Evolutionary conservation across 805 yeast genomes (phyloP), one percentile per base, ranked within the genome.

Genomic region (Yarrowia alimentaria): DNA sequence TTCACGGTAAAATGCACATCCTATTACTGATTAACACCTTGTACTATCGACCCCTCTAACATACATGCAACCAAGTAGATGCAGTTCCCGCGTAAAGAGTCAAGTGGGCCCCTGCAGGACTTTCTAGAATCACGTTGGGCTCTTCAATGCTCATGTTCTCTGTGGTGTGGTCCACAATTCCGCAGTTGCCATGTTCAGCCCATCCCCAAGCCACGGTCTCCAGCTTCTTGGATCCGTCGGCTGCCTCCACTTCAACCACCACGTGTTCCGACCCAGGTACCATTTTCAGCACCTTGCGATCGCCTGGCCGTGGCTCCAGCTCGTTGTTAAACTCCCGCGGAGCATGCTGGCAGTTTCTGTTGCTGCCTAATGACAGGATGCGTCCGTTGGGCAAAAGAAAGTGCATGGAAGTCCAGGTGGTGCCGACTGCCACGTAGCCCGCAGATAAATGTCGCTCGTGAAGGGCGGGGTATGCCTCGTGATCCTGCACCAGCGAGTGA

Each of bases 171-270:
- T 60, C 56, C 2, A 43, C 34, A 2, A 57, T 56, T 1, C 96
- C 95, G 67, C 98, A 91, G 62, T 91, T 91, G 0, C 99, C 99
- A 65, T 91, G 99, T 61, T 93, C 98, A 11, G 96, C 97, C 99
- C 99, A 91, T 0, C 99, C 99, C 98, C 98, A 93, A 2, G 90
- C 75, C 19, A 77, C 35, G 10, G 58, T 58, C 19, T 40, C n/a
- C n/a, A n/a, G 47, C 28, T 19, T 26, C 18, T 13, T 14, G 33
- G 33, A n/a, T 12, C 25, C 8, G 6, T n/a, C n/a, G n/a, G n/a
- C n/a, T n/a, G 33, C 10, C 33, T 26, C 47, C 25, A 28, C 47
- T 28, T 28, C 47, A 5, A 40, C 32, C 13, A 89, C 59, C 0
- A 93, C 94, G 64, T 91, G 99, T 61, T 91, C 98, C 64, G 95